phyloP scores from a whole-genome alignment of 108 stramenopile species.

The Nannochloropsis salina region DNA sequence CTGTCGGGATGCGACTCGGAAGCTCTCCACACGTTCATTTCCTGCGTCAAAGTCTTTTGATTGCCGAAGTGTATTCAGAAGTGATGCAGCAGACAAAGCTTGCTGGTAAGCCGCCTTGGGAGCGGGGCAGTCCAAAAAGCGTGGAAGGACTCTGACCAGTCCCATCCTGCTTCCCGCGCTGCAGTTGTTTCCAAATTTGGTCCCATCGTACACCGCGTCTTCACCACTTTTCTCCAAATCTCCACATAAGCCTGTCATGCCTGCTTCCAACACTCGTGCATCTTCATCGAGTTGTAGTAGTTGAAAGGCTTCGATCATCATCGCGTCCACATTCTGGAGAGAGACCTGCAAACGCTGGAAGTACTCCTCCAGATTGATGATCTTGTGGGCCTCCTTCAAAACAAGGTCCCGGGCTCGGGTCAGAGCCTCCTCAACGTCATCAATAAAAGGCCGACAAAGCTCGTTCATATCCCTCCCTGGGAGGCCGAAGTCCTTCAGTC shows the following conservation, averaged over 20 bases:
- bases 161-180: background rate
- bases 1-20: background rate
- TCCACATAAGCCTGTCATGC: background rate
- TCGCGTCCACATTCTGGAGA: background rate
- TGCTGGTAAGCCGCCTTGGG: background rate
- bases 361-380: slow-evolving; percentile 1
- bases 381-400: background rate
- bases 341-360: background rate
- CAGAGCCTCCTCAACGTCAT: background rate
- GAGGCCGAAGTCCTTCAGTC: background rate
- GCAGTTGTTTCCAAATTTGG: background rate
- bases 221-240: background rate
- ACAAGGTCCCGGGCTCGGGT: background rate
- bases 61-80: background rate
- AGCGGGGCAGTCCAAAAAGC: background rate
- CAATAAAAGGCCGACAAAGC: background rate
- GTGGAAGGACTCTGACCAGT: background rate
- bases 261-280: background rate
- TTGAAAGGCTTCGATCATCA: background rate
- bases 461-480: background rate
- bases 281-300: background rate
- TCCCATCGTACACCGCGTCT: background rate
- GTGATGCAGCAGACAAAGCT: background rate
- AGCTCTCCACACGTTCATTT: background rate
- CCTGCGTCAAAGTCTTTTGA: background rate